Base-by-base conservation (phyloP, 345 rosid species). In the Aquilaria yunnanensis region DNA sequence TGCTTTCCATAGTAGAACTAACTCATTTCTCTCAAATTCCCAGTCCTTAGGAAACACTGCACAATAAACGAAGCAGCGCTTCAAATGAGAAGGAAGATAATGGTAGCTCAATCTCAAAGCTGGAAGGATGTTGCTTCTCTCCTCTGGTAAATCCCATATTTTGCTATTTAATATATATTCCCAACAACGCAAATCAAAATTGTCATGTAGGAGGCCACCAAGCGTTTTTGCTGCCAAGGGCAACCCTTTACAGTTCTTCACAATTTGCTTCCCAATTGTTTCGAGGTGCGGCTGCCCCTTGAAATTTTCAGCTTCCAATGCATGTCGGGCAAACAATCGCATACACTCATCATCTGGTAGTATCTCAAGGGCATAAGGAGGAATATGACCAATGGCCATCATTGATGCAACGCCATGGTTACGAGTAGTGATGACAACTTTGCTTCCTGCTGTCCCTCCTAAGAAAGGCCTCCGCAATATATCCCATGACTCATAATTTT, bases 181-280 rank as follows among this genome's bases (percentile, higher is more conserved):
- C 81, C 81, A 77, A 10, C 63, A 60, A 14, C 10, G 51, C 10
- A 9, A 61, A 51, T 60, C 43, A 16, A 16, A 16, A 45, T 66
- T 69, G 14, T 70, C 43, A 4, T 75, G 60, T 32, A 81, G 65
- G 32, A 70, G 71, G 57, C 74, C 55, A 33, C 73, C 68, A 8
- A 78, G 66, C 14, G 72, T 60, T 70, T 62, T 73, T 56, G 78
- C 77, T 47, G 83, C 63, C 63, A 76, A 67, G 8, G 86, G 83
- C 63, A 81, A 60, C 3, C 83, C 79, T 2, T 67, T 60, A 12
- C 83, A 78, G 23, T 72, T 75, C 11, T 54, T 70, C 52, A 74
- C 83, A 23, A 76, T 73, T 3, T 67, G 56, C 61, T 67, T 57
- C 11, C 81, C 75, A 59, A 74, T 67, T 52, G 70, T 64, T 57